Evolutionary conservation across 345 rosid genomes (phyloP), one percentile per base, ranked within the genome.

Genomic region (Nasturtium officinale): DNA sequence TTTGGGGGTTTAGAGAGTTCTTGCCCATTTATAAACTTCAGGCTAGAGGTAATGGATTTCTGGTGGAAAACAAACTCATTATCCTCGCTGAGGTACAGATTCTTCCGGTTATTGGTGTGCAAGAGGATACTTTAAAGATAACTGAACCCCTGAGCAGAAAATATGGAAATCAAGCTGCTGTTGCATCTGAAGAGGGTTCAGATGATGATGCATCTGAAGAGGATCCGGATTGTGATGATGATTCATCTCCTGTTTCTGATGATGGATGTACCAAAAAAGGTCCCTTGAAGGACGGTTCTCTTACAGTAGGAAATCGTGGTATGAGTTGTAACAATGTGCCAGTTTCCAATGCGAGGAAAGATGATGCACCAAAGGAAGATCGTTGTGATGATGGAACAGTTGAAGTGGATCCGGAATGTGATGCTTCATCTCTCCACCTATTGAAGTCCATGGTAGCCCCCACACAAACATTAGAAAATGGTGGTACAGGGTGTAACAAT

Each of bases 1-100:
- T 4, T 43, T 61, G 52, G 38, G 67, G 51, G 25, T 9, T 2
- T 43, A 5, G 0, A 1, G 9, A 64, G 3, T 50, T 50, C 17
- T 48, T 21, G 29, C 8, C 55, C 5, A 7, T 9, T 21, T 5
- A 0, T 13, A 51, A 23, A 11, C 29, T 51, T 51, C 4, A 0
- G 10, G 23, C 53, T 9, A 18, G 53, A 48, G 26, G 20, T 30
- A 45, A 51, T 9, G 21, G 47, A 13, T 65, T 72, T 85, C 72
- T 86, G 73, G 86, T 78, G 62, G 77, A 82, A 78, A 82, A 91
- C 72, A 79, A 78, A 3, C 76, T 85, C 58, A 58, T 82, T 13
- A 72, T 92, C 45, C 86, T 88, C 82, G 94, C 90, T 75, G 85
- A 89, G 74, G 83, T 89, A 68, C 35, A 32, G 9, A 32, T 32